Base-by-base conservation (phyloP, 805 yeast species). In the Kazachstania martiniae region DNA sequence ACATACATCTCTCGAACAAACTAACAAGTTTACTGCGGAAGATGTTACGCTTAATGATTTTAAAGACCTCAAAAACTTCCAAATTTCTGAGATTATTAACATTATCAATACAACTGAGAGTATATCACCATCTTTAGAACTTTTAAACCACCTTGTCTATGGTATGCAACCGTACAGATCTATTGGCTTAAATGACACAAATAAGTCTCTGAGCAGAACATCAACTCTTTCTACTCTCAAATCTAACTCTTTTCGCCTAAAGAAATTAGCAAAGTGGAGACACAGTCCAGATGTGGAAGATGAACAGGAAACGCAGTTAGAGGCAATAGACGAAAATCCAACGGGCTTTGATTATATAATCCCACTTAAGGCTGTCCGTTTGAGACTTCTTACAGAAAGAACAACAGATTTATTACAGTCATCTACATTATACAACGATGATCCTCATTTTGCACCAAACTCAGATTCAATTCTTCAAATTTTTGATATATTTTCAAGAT, bases 381-480 rank as follows among this genome's bases (percentile, higher is more conserved):
- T 77, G 36, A 64, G 77, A 36, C 70, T 71, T 25, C 59, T 78
- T 30, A 70, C 80, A 1, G 77, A 79, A 34, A 62, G 87, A 50
- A 76, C 84, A 0, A 74, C 83, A 0, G 82, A 78, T 50, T 56
- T 78, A 32, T 62, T 78, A 33, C 82, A 74, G 44, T 83, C 82
- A 1, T 75, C 85, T 1, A 58, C 66, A 4, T 39, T 52, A 21
- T 41, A 48, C 18, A 43, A 38, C 31, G 50, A 48, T 7, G 49
- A 49, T 6, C 50, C 49, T 4, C 45, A 46, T 28, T 44, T 47
- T 16, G 44, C 51, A 12, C 46, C 52, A 3, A 46, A 46, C 21
- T 41, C 51, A 12, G 56, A 58, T 32, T 41, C 56, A 2, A 39
- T 51, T 19, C 25, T 61, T 12, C 59, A 57, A 25, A 49, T 60